A percentile compares a stretch with the other conserved stretches of the same genome.
These are phyloP conservation scores for Diaporthe aspalathi DNA, from an alignment of 2,329 filamentous ascomycete genomes.

Conservation along the genomic window DNA sequence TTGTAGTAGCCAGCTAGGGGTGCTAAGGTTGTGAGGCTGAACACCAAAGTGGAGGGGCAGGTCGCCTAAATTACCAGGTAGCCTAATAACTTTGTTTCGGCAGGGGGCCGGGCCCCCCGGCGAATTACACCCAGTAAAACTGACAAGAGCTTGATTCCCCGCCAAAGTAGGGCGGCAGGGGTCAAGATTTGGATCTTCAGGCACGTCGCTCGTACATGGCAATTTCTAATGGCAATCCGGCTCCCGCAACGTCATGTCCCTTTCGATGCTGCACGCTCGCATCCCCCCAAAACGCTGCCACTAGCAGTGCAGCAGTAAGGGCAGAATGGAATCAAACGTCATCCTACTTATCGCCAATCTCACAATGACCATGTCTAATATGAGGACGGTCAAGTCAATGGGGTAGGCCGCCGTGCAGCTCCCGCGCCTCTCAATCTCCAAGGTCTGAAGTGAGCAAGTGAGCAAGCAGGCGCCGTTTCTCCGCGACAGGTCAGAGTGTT, in stretches of 20 bases:
- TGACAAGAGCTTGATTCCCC: not conserved
- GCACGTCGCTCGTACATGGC: slow-evolving; percentile 14
- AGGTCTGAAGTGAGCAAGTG: slow-evolving; percentile 7
- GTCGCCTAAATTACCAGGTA: not conserved
- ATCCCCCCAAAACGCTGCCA: not conserved
- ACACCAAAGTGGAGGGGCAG: not conserved
- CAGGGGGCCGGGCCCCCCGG: not conserved
- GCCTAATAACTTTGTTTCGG: slow-evolving; percentile 1
- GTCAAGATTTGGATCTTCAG: slow-evolving; percentile 38
- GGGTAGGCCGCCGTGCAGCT: slow-evolving; percentile 6
- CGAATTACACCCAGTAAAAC: slow-evolving; percentile 2
- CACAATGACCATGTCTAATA: slow-evolving; percentile 23
- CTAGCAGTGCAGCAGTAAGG: not conserved
- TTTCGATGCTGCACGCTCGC: not conserved
- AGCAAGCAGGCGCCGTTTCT: not conserved
- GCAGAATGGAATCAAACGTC: slow-evolving; percentile 12
- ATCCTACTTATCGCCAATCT: slow-evolving; percentile 27
- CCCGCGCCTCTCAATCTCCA: slow-evolving; percentile 31
- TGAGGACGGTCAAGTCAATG: not conserved
- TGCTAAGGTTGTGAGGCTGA: slow-evolving; percentile 11
- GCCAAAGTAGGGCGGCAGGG: slow-evolving; percentile 19
- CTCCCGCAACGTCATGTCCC: slow-evolving; percentile 35
- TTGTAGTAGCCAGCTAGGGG: too few species aligned
- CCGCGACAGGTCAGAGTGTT: slow-evolving; percentile 12
- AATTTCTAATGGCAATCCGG: slow-evolving; percentile 37